Base-by-base conservation (phyloP, 2,329 filamentous ascomycete genomes). In the Stagonosporopsis tanaceti region DNA sequence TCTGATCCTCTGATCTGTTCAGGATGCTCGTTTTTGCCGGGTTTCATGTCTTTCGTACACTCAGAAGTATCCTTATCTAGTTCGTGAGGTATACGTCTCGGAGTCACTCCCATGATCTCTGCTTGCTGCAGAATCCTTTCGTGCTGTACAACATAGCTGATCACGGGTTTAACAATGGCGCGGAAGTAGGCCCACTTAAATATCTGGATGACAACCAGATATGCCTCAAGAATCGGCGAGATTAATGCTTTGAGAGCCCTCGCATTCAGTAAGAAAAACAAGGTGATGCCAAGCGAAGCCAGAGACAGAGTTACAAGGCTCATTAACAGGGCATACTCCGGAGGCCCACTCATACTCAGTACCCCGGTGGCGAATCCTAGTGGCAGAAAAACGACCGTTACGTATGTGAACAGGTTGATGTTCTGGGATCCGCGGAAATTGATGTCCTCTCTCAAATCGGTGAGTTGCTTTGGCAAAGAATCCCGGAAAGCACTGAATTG, bases 331-430 rank as follows among this genome's bases (percentile, higher is more conserved):
- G 28, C 30, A 20, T 17, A 27, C 17, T 32, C 41, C n/a, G 41
- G 41, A 5, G 27, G 20, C 15, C 41, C 41, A 22, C n/a, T 45
- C 41, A 45, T 45, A n/a, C 41, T 45, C 25, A 45, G 12, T 2
- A 45, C 15, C 4, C 41, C 28, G 11, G 41, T 45, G 14, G 27
- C 41, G 14, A 45, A 45, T 9, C 41, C 41, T 8, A 45, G 41
- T 3, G 41, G 41, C 6, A 45, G 27, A 27, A 45, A 45, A 2
- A 45, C 27, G 8, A 45, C 27, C 3, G 41, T 45, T 15, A 45
- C 41, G 15, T 45, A 45, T 2, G 41, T 45, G 27, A 45, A 45
- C 41, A 45, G 14, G n/a, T 34, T 45, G 41, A 45, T 45, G 14
- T 11, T 45, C n/a, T 45, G 27, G 7, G 27, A 32, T 9, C 41